These are phyloP conservation scores for Diddensiella santjacobensis DNA, from an alignment of 805 yeast genomes.

Conservation along the genomic window DNA sequence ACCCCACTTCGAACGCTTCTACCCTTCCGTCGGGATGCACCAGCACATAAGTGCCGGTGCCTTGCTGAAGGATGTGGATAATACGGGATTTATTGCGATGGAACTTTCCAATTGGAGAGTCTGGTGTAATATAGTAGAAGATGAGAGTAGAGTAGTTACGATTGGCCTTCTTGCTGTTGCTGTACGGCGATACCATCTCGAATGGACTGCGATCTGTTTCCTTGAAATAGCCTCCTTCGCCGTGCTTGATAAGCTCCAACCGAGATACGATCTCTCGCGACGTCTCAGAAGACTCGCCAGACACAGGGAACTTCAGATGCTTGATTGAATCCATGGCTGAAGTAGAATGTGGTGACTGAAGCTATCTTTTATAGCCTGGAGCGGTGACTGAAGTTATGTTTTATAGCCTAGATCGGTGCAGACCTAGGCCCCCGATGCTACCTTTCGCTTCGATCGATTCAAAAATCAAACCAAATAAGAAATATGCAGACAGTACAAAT, in stretches of 20 bases:
- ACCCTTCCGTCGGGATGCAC: constrained; percentile 49
- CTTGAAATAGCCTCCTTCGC: constrained; percentile 55
- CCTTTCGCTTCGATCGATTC: too few species aligned
- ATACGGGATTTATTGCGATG: constrained; percentile 51
- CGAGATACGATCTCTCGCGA: background rate
- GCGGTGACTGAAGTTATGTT: too few species aligned
- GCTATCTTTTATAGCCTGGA: too few species aligned
- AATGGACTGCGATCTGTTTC: constrained; percentile 54
- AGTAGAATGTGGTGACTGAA: too few species aligned
- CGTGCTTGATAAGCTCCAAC: constrained; percentile 33
- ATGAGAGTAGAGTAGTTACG: constrained; percentile 49
- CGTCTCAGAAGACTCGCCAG: background rate
- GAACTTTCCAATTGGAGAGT: constrained; percentile 48
- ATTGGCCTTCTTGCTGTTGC: constrained; percentile 7
- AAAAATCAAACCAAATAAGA: too few species aligned
- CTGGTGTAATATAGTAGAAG: constrained; percentile 50
- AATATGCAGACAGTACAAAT: too few species aligned
- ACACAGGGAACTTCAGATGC: background rate
- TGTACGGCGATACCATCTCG: constrained; percentile 39
- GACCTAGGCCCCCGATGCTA: too few species aligned
- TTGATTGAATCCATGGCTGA: background rate
- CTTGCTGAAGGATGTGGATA: constrained; percentile 52
- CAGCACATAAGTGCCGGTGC: constrained; percentile 53
- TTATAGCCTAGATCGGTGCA: too few species aligned
- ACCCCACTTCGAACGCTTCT: constrained; percentile 52